phyloP scores from a whole-genome alignment of 345 rosid species.

The Abelmoschus esculentus region DNA sequence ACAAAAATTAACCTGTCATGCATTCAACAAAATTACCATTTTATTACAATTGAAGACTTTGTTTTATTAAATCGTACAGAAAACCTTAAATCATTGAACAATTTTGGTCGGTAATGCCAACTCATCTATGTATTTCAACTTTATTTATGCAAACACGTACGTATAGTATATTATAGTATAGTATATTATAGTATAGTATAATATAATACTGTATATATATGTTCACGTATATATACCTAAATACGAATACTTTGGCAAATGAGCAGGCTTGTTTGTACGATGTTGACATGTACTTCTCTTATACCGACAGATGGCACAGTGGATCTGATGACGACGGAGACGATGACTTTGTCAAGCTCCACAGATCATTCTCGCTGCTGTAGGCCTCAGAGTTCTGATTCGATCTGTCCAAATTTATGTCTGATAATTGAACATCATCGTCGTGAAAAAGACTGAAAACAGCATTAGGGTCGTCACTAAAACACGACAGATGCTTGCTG shows the following conservation, averaged over 20 bases:
- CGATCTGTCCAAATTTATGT: slow-evolving; percentile 28
- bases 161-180: neutral
- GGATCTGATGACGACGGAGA: slow-evolving; percentile 60
- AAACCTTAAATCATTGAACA: too few relatives aligned
- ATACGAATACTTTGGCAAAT: neutral
- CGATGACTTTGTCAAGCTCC: slow-evolving; percentile 62
- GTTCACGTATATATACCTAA: neutral
- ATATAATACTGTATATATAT: neutral
- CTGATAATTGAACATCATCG: slow-evolving; percentile 33
- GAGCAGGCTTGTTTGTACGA: neutral
- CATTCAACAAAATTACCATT: too few relatives aligned
- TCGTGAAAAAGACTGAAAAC: slow-evolving; percentile 32
- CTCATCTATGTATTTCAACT: neutral
- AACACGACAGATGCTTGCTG: slow-evolving; percentile 36
- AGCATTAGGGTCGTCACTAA: slow-evolving; percentile 34
- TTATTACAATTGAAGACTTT: too few relatives aligned
- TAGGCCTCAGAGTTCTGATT: slow-evolving; percentile 18
- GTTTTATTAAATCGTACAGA: too few relatives aligned
- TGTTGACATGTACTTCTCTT: slow-evolving; percentile 11
- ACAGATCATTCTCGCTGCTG: slow-evolving; percentile 41
- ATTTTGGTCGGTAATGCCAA: neutral
- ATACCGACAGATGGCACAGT: slow-evolving; percentile 67
- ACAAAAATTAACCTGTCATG: too few relatives aligned
- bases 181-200: too few relatives aligned
- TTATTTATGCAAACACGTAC: slow-evolving; percentile 5